Percentiles rank a stretch among this genome's conserved stretches.
phyloP scores from a whole-genome alignment of 345 rosid genomes.

The Turritis glabra region DNA sequence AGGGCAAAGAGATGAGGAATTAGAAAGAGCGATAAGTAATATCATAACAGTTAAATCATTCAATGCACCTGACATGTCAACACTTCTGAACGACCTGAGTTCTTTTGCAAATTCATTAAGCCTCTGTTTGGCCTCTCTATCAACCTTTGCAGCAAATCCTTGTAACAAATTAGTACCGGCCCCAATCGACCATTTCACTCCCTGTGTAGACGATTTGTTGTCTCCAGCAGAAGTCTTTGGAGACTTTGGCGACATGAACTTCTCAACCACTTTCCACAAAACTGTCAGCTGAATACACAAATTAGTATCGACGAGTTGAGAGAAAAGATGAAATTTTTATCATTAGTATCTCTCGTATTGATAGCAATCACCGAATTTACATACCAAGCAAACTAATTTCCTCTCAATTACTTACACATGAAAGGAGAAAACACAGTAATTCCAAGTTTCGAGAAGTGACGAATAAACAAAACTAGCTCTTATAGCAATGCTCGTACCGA shows the following conservation, averaged over 20 bases:
- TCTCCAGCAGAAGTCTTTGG: conserved; percentile 45
- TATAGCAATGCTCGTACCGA: conserved; percentile 52
- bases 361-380: neutral
- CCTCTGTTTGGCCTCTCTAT: conserved; percentile 70
- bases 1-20: neutral
- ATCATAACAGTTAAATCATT: neutral
- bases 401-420: neutral
- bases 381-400: neutral
- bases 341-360: neutral
- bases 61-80: conserved; percentile 91
- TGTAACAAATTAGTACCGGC: conserved; percentile 79
- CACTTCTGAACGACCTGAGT: conserved; percentile 67
- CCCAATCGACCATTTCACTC: conserved; percentile 72
- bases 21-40: neutral
- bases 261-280: conserved; percentile 87
- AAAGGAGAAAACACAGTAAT: neutral
- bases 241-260: conserved; percentile 57
- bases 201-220: conserved; percentile 51
- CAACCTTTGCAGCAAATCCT: conserved; percentile 62
- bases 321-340: conserved; percentile 9
- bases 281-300: conserved; percentile 88
- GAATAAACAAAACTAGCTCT: neutral
- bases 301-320: conserved; percentile 47
- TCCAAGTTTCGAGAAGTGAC: neutral
- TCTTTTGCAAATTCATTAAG: conserved; percentile 85